These are phyloP conservation scores for Amaranthus palmeri DNA, from an alignment of 148 eudicot genomes.

Conservation along the genomic window DNA sequence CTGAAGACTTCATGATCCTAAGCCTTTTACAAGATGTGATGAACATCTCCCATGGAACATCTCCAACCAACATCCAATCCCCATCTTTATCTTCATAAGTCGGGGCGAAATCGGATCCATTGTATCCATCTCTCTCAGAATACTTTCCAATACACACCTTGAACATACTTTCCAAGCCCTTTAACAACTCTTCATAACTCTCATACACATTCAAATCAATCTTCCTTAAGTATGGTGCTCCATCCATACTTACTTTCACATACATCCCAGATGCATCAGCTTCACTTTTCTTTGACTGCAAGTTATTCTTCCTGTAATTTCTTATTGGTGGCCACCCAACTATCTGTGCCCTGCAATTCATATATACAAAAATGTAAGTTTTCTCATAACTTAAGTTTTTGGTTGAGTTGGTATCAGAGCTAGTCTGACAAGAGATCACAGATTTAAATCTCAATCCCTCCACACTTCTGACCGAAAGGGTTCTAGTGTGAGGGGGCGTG, in stretches of 20 bases:
- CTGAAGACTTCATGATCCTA: constrained; percentile 76
- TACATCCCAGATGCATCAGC: constrained; percentile 38
- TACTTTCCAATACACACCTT: constrained; percentile 45
- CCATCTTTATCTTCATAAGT: constrained; percentile 67
- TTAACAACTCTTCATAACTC: constrained; percentile 49
- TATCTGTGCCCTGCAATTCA: constrained; percentile 44
- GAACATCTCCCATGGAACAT: constrained; percentile 93
- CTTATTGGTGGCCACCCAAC: constrained; percentile 77
- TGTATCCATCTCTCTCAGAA: constrained; percentile 52
- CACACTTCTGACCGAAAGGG: too few species aligned
- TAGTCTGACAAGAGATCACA: too few species aligned
- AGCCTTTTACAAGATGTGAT: constrained; percentile 64
- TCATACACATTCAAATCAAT: constrained; percentile 51
- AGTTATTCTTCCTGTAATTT: constrained; percentile 51
- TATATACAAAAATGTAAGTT: constrained; percentile 10
- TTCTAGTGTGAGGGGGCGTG: neutral
- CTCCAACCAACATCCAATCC: constrained; percentile 90
- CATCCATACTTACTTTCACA: constrained; percentile 81
- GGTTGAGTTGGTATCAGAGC: neutral
- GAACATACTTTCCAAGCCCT: constrained; percentile 55
- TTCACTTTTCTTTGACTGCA: constrained; percentile 40
- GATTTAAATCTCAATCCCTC: too few species aligned
- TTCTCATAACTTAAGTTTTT: constrained; percentile 13
- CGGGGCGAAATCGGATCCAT: constrained; percentile 45
- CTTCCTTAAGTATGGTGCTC: constrained; percentile 72